Base-by-base conservation (phyloP, 2,329 filamentous ascomycete genomes). In the Xylariaceae sp. region DNA sequence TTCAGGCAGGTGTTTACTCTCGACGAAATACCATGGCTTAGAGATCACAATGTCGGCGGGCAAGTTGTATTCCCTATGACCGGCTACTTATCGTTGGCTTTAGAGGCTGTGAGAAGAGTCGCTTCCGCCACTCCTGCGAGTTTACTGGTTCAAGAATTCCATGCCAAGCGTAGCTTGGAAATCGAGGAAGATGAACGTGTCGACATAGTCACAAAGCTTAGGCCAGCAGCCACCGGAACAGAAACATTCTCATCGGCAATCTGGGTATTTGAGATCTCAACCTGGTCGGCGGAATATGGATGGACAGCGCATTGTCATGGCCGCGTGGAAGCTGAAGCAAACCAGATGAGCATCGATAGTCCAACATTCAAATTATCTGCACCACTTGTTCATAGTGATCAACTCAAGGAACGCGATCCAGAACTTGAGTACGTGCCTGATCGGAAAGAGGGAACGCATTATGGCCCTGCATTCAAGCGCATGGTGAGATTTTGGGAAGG, bases 41-140 rank as follows among this genome's bases (percentile, higher is more conserved):
- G 75, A 47, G 76, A 80, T 56, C 79, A 80, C 65, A 63, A 66
- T 21, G 75, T 79, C 60, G 70, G 29, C 11, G 57, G 57, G 2
- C 29, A 11, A 3, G 50, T 55, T 11, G 36, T 59, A 5, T 59
- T 59, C 48, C 57, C 57, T 7, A 49, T 57, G 39, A 55, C 57
- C 7, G 57, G 54, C n/a, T 59, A 54, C 24, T 41, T 57, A 11
- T 42, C 54, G 15, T 43, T 41, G 15, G 57, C 57, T 16, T 44
- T 57, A 3, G 57, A 59, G 32, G 54, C 53, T 7, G 36, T 45
- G 16, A 50, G 53, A 18, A 37, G 54, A 29, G 39, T 36, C 3
- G 15, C 13, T n/a, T 18, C 40, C 20, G 21, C 18, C 6, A 26
- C 29, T 4, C 40, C 49, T 9, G 45, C 45, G 9, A 23, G 35